A percentile compares a stretch with the other conserved stretches of the same genome.
These are phyloP conservation scores for Trichosporon sp. DNA, from an alignment of 1,284 basidiomycete species.

Conservation along the genomic window DNA sequence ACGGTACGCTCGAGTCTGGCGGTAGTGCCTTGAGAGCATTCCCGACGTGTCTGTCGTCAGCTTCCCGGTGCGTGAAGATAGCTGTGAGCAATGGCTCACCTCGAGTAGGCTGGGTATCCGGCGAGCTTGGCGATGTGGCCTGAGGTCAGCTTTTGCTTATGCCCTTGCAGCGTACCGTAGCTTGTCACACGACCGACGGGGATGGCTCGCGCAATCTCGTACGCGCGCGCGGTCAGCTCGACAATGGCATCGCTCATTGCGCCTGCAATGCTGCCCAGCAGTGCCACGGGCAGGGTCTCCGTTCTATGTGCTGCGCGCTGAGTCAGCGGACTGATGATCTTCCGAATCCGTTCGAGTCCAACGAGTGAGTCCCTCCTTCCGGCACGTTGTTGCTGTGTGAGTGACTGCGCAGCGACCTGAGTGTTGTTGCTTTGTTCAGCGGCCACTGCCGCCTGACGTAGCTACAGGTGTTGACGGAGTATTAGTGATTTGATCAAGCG, in stretches of 20 bases:
- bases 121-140: slow-evolving; percentile 77
- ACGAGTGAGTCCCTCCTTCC: too few species aligned
- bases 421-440: background rate
- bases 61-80: background rate
- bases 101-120: slow-evolving; percentile 71
- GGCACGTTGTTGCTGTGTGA: too few species aligned
- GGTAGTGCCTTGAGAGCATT: slow-evolving; percentile 50
- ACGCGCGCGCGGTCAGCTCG: slow-evolving; percentile 40
- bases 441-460: background rate
- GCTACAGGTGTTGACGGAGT: background rate
- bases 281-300: too few species aligned
- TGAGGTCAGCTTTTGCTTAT: slow-evolving; percentile 16
- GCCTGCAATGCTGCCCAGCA: background rate
- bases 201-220: slow-evolving; percentile 39
- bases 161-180: slow-evolving; percentile 32
- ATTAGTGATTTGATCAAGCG: background rate
- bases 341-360: too few species aligned
- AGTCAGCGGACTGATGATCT: too few species aligned
- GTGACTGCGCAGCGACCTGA: background rate
- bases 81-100: slow-evolving; percentile 24
- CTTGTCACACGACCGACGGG: slow-evolving; percentile 39
- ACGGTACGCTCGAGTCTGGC: slow-evolving; percentile 31
- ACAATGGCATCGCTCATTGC: slow-evolving; percentile 32
- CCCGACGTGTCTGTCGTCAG: slow-evolving; percentile 58
- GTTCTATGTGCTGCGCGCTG: too few species aligned